These are phyloP conservation scores for Paecilomyces dactylethromorphus DNA, from an alignment of 2,329 filamentous ascomycete species.

Conservation along the genomic window DNA sequence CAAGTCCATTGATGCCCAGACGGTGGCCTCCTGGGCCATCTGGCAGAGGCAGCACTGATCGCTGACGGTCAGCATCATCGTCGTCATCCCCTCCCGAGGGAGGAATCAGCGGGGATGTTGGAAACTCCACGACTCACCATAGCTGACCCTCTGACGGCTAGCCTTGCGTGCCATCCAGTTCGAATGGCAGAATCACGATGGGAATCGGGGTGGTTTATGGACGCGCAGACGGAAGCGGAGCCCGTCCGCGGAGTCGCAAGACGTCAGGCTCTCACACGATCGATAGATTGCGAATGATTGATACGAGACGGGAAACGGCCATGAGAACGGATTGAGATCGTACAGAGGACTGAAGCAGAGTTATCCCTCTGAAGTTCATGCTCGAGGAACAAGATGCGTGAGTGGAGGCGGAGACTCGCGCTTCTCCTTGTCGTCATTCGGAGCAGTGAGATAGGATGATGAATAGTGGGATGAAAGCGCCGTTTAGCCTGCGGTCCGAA, in stretches of 20 bases:
- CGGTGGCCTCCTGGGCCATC: constrained; percentile 77
- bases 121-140: constrained; percentile 46
- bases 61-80: constrained; percentile 6
- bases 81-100: constrained; percentile 1
- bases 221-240: constrained; percentile 11
- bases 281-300: background rate
- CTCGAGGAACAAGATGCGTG: background rate
- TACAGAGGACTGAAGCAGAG: background rate
- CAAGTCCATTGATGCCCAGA: constrained; percentile 89
- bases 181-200: constrained; percentile 15
- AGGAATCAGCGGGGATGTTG: background rate
- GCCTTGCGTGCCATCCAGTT: constrained; percentile 59
- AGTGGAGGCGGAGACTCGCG: background rate
- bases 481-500: background rate
- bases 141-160: constrained; percentile 61
- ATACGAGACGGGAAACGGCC: background rate
- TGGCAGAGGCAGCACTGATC: constrained; percentile 62
- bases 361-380: background rate
- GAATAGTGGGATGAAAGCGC: background rate
- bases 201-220: background rate
- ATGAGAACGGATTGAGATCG: background rate
- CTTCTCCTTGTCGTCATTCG: background rate
- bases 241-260: constrained; percentile 15
- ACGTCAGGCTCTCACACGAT: background rate
- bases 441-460: background rate